Percentiles rank a stretch among this genome's conserved stretches.
phyloP scores from a whole-genome alignment of 2,329 filamentous ascomycete species.

The Epichloe hybrida region DNA sequence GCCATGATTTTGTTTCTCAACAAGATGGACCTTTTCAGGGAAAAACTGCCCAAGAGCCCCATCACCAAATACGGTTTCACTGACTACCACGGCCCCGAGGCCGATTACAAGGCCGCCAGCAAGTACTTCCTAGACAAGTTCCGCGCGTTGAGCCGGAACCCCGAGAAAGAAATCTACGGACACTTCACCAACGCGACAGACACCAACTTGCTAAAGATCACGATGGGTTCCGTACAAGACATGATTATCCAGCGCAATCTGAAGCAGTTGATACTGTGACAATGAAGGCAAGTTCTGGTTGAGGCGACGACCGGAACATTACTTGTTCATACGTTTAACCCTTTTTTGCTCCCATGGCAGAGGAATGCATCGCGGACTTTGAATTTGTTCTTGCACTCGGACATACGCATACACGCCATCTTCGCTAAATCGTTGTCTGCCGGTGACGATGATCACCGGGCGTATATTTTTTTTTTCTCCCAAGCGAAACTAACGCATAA shows the following conservation, averaged over 20 bases:
- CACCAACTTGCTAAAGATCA: slow-evolving; percentile 69
- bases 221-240: slow-evolving; percentile 75
- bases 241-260: slow-evolving; percentile 80
- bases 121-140: slow-evolving; percentile 79
- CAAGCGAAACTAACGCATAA: neutral
- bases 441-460: neutral
- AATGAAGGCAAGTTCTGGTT: neutral
- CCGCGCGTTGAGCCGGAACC: slow-evolving; percentile 57
- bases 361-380: neutral
- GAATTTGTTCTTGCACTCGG: neutral
- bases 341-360: neutral
- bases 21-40: slow-evolving; percentile 77
- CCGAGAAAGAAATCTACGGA: slow-evolving; percentile 49
- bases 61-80: slow-evolving; percentile 64
- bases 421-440: neutral
- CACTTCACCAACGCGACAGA: slow-evolving; percentile 51
- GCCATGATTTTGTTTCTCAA: slow-evolving; percentile 75
- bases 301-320: neutral
- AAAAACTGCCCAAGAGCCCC: slow-evolving; percentile 57
- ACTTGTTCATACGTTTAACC: no score
- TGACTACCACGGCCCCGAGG: slow-evolving; percentile 59
- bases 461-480: neutral
- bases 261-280: slow-evolving; percentile 52
- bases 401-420: neutral
- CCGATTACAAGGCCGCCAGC: slow-evolving; percentile 60